phyloP scores from a whole-genome alignment of 192 early-diverging fungal genomes.

The Dimargaris cristalligena region DNA sequence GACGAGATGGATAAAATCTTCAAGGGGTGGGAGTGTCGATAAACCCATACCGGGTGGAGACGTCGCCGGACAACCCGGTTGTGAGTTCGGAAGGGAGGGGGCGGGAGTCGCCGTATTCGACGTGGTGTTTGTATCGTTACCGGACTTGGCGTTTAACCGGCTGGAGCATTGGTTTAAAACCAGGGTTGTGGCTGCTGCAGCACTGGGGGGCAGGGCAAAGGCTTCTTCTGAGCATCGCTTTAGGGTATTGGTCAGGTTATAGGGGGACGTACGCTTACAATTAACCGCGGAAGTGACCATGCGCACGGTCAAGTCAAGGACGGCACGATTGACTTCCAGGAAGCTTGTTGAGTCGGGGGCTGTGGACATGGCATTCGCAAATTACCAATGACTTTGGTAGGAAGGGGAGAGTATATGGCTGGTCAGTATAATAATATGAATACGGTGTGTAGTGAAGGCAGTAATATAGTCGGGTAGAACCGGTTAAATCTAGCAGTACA shows the following conservation, averaged over 20 bases:
- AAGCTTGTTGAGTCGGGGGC: too few relatives aligned
- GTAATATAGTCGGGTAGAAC: too few relatives aligned
- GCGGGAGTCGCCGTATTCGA: neutral
- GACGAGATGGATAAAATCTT: neutral
- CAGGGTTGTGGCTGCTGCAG: neutral
- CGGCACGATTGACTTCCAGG: neutral
- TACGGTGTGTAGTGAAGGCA: too few relatives aligned
- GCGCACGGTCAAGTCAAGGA: neutral
- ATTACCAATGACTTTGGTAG: too few relatives aligned
- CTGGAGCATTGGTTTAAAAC: neutral
- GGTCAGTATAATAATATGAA: too few relatives aligned
- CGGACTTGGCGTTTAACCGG: neutral
- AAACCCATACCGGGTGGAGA: neutral
- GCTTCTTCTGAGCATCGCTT: neutral
- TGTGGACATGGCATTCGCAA: too few relatives aligned
- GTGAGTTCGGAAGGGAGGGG: neutral
- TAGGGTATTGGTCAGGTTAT: neutral
- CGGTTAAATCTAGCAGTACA: too few relatives aligned
- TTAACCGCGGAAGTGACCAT: neutral
- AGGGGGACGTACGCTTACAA: neutral
- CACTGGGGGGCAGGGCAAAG: neutral
- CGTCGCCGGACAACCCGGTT: neutral
- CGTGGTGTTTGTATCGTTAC: neutral
- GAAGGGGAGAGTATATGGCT: too few relatives aligned
- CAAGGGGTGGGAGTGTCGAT: conserved; percentile 4